These are phyloP conservation scores for Prunus persica DNA, from an alignment of 306 rosid species.

Conservation along the genomic window Prunus_persica_NCBIv2 NC_034016.1:18204501-18205000, in stretches of 20 bases:
- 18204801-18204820: neutral
- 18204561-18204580: neutral
- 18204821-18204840: neutral
- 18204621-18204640: neutral
- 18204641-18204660: neutral
- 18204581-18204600: conserved; percentile 1
- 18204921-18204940: neutral
- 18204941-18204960: neutral
- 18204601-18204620: conserved; percentile 4
- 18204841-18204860: neutral
- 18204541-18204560: neutral
- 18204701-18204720: neutral
- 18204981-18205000: neutral
- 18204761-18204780: neutral
- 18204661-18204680: conserved; percentile 14
- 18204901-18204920: neutral
- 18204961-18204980: neutral
- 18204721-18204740: conserved; percentile 4
- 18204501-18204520: neutral
- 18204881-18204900: neutral
- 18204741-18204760: neutral
- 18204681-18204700: neutral
- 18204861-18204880: neutral
- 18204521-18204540: conserved; percentile 1
- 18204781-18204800: neutral